phyloP scores from a whole-genome alignment of 2,329 filamentous ascomycete species.

The Aspergillus intermedius region DNA sequence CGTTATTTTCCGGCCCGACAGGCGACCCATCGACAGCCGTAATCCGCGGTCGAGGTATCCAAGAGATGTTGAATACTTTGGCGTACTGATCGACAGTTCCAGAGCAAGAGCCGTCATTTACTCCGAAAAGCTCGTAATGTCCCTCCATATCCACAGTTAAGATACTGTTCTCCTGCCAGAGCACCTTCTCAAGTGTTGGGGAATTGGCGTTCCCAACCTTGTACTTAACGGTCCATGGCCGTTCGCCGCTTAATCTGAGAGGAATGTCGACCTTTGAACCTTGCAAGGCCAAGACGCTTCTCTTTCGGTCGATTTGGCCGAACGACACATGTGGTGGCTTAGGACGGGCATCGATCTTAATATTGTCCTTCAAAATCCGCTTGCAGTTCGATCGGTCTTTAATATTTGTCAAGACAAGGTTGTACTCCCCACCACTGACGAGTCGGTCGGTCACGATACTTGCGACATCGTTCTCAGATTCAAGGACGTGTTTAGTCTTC shows the following conservation, averaged over 20 bases:
- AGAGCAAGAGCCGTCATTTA: conserved; percentile 73
- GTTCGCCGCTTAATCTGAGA: conserved; percentile 74
- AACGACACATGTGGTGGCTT: conserved; percentile 85
- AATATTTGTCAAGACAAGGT: conserved; percentile 74
- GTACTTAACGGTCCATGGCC: conserved; percentile 76
- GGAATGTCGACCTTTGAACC: conserved; percentile 68
- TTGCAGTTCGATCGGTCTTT: conserved; percentile 83
- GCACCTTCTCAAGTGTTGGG: conserved; percentile 44
- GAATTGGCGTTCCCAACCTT: conserved; percentile 56
- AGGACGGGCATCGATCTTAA: conserved; percentile 77
- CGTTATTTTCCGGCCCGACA: conserved; percentile 50
- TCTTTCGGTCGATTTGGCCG: conserved; percentile 74
- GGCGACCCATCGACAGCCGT: conserved; percentile 47
- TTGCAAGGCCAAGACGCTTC: conserved; percentile 68
- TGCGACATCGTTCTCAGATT: conserved; percentile 57
- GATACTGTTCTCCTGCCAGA: conserved; percentile 58
- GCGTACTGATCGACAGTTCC: conserved; percentile 70
- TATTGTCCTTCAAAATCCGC: conserved; percentile 74
- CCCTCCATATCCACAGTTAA: conserved; percentile 62
- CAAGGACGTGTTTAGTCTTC: conserved; percentile 61
- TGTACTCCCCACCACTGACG: conserved; percentile 80
- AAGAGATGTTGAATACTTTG: conserved; percentile 70
- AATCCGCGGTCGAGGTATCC: conserved; percentile 73
- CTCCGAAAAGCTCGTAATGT: conserved; percentile 70
- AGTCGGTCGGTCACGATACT: conserved; percentile 71